Base-by-base conservation (phyloP, 2,329 filamentous ascomycete genomes). In the Epichloe sylvatica region DNA sequence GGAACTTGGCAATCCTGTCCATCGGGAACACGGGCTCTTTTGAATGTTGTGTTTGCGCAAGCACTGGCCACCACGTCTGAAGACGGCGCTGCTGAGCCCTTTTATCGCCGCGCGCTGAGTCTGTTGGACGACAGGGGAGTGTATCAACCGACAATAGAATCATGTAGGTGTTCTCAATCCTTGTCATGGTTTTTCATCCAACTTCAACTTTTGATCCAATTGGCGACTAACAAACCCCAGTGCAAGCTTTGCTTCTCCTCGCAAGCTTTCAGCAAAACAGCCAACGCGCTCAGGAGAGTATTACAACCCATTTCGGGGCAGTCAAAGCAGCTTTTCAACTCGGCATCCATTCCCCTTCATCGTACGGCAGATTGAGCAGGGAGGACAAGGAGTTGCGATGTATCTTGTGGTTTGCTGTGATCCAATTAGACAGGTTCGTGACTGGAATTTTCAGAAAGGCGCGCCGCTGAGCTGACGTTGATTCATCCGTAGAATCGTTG, bases 231-330 rank as follows among this genome's bases (percentile, higher is more conserved):
- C 17, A 7, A 43, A 7, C 25, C 1, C 6, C 48, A 60, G 63
- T 67, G 6, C 63, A 66, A 51, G 54, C 60, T 1, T 47, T 66
- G 19, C 55, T 66, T 5, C 57, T 67, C 1, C 52, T 65, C 2
- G 54, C 58, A 2, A 62, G 55, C 36, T 66, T 61, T 37, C 60
- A 65, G 34, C 64, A 67, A 44, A 65, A 64, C 36, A 64, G 54
- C n/a, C 62, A 64, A 43, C 55, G 62, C 3, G 60, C 63, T 7
- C 61, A 62, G 49, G 60, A 62, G 25, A 66, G 62, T 45, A 58
- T 60, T 51, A 57, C 62, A 3, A 59, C 58, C 1, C 62, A 65
- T 44, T 58, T 60, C 1, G 53, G 64, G 2, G 57, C 58, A 1
- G 63, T 66, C 38, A 62, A 63, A 33, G 55, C 60, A 0, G 54